Evolutionary conservation across 2,329 filamentous ascomycete genomes (phyloP).

Genomic region (Fusarium coffeatum): DNA sequence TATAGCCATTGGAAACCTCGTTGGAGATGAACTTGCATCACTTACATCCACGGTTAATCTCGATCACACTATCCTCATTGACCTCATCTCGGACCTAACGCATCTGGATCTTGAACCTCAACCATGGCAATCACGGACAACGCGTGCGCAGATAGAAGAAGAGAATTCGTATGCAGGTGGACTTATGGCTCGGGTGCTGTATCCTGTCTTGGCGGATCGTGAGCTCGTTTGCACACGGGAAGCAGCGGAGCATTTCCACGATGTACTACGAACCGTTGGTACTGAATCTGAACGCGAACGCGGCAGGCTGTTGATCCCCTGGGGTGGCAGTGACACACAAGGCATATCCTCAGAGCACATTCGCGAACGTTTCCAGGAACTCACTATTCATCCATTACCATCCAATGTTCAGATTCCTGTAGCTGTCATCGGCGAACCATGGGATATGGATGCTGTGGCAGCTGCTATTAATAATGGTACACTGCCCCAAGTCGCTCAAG

Average conservation of each 20-base stretch:
- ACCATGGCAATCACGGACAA: slow-evolving; percentile 51
- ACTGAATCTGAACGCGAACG: slow-evolving; percentile 53
- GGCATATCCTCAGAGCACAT: slow-evolving; percentile 21
- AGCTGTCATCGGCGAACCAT: slow-evolving; percentile 46
- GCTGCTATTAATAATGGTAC: slow-evolving; percentile 40
- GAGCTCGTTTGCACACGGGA: slow-evolving; percentile 54
- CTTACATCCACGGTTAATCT: slow-evolving; percentile 55
- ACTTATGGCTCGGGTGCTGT: slow-evolving; percentile 52
- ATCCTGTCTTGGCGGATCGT: slow-evolving; percentile 50
- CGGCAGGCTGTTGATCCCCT: slow-evolving; percentile 51
- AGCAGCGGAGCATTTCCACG: slow-evolving; percentile 55
- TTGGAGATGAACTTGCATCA: slow-evolving; percentile 48
- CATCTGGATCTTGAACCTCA: slow-evolving; percentile 50
- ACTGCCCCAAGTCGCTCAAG: slow-evolving; percentile 51
- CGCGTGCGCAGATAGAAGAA: slow-evolving; percentile 52
- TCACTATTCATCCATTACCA: slow-evolving; percentile 51
- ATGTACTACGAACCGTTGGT: slow-evolving; percentile 52
- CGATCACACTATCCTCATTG: slow-evolving; percentile 57
- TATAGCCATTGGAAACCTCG: slow-evolving; percentile 47
- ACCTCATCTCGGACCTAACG: slow-evolving; percentile 56
- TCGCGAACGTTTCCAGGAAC: slow-evolving; percentile 48
- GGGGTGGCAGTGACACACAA: slow-evolving; percentile 34
- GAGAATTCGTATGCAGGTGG: slow-evolving; percentile 47
- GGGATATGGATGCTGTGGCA: slow-evolving; percentile 45
- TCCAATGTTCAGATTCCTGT: slow-evolving; percentile 51